A percentile compares a stretch with the other conserved stretches of the same genome.
Evolutionary conservation across 192 early-diverging fungal genomes (phyloP).

Genomic region (Coemansia sp.): DNA sequence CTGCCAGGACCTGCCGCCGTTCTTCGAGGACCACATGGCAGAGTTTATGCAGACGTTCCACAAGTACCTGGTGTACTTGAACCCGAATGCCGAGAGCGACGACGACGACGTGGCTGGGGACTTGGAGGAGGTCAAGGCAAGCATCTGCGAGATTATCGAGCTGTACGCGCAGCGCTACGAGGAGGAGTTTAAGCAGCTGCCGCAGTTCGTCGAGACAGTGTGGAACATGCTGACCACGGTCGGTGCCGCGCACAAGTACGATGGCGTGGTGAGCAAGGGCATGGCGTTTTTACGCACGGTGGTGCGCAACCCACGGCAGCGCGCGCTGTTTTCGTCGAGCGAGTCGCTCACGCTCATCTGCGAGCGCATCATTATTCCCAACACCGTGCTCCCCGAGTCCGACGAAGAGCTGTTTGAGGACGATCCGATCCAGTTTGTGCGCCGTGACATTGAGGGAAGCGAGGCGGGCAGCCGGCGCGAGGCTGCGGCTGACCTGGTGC

Average conservation of each 20-base stretch:
- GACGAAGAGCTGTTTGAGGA: slow-evolving; percentile 98
- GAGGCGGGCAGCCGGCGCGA: slow-evolving; percentile 93
- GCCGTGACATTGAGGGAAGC: slow-evolving; percentile 89
- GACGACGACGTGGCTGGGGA: slow-evolving; percentile 85
- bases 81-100: slow-evolving; percentile 68
- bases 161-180: slow-evolving; percentile 91
- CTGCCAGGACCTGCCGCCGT: slow-evolving; percentile 95
- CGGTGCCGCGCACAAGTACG: slow-evolving; percentile 74
- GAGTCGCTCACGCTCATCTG: slow-evolving; percentile 83
- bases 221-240: slow-evolving; percentile 84
- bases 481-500: slow-evolving; percentile 89
- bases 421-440: slow-evolving; percentile 94
- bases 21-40: slow-evolving; percentile 91
- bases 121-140: slow-evolving; percentile 87
- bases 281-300: slow-evolving; percentile 90
- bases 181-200: slow-evolving; percentile 82
- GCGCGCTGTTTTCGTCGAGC: slow-evolving; percentile 70
- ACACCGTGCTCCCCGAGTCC: slow-evolving; percentile 80
- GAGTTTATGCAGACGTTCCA: slow-evolving; percentile 83
- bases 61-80: slow-evolving; percentile 86
- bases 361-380: slow-evolving; percentile 90
- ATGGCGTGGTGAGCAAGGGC: slow-evolving; percentile 86
- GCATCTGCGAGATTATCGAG: slow-evolving; percentile 92
- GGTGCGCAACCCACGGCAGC: slow-evolving; percentile 74
- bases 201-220: slow-evolving; percentile 86